Percentiles rank a stretch among this genome's conserved stretches.
phyloP scores from a whole-genome alignment of 176 grass and related monocot species.

The Musa beccarii region DNA sequence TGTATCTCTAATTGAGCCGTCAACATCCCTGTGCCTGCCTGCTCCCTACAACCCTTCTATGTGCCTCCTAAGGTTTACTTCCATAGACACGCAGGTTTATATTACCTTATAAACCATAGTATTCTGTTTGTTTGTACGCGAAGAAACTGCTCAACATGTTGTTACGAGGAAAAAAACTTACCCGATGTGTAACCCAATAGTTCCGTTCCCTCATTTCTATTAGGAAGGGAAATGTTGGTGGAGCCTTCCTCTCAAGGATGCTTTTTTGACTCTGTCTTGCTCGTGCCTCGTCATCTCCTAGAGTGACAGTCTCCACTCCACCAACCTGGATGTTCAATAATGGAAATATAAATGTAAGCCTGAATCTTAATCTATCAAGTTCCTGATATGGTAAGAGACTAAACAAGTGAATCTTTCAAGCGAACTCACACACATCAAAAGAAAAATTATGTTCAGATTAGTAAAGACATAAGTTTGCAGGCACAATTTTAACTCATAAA shows the following conservation, averaged over 20 bases:
- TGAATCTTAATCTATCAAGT: not conserved
- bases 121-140: not conserved
- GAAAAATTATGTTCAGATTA: no score
- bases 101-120: conserved; percentile 8
- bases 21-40: no score
- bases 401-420: no score
- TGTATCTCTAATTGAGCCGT: no score
- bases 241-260: conserved; percentile 78
- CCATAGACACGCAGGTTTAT: not conserved
- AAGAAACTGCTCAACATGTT: conserved; percentile 1
- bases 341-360: not conserved
- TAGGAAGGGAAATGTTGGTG: conserved; percentile 90
- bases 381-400: no score
- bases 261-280: conserved; percentile 86
- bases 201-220: conserved; percentile 95
- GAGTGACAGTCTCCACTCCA: conserved; percentile 88
- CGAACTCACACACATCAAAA: no score
- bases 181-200: conserved; percentile 85
- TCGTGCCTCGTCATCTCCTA: conserved; percentile 88
- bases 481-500: no score
- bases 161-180: conserved; percentile 26
- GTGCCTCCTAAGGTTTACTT: not conserved
- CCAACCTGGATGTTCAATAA: conserved; percentile 56
- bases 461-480: no score
- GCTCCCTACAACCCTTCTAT: no score